These are phyloP conservation scores for Diaporthe eres DNA, from an alignment of 2,329 filamentous ascomycete species.

Conservation along the genomic window DNA sequence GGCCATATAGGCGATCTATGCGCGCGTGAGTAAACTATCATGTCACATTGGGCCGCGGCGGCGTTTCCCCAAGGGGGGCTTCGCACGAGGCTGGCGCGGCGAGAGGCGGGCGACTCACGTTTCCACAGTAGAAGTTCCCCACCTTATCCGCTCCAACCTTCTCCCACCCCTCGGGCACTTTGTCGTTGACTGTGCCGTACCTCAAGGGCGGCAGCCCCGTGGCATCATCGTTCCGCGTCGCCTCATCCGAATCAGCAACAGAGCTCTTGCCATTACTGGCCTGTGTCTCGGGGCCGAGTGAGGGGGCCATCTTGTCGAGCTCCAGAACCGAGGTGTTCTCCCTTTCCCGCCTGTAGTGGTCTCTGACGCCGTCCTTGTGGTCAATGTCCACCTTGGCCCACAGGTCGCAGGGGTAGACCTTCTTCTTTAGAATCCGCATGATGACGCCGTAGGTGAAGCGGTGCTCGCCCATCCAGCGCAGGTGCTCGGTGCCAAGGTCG, in stretches of 20 bases:
- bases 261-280: conserved; percentile 16
- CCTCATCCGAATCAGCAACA: conserved; percentile 33
- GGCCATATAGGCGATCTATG: conserved; percentile 89
- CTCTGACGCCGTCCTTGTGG: conserved; percentile 80
- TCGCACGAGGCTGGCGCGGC: neutral
- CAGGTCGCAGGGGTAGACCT: conserved; percentile 89
- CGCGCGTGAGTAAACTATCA: neutral
- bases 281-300: conserved; percentile 44
- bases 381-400: conserved; percentile 86
- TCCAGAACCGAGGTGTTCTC: conserved; percentile 32
- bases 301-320: conserved; percentile 36
- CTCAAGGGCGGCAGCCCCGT: conserved; percentile 78
- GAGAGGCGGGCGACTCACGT: conserved; percentile 65
- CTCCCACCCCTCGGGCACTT: conserved; percentile 84
- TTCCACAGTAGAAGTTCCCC: conserved; percentile 94
- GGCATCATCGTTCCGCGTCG: conserved; percentile 49
- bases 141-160: conserved; percentile 81
- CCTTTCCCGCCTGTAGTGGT: conserved; percentile 73
- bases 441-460: conserved; percentile 90
- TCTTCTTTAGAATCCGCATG: conserved; percentile 81
- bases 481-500: conserved; percentile 89
- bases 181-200: conserved; percentile 85
- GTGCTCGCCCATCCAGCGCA: conserved; percentile 92
- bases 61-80: neutral
- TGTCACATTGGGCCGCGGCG: neutral